Percentiles rank a stretch among this genome's conserved stretches.
phyloP scores from a whole-genome alignment of 139 green algal species.

The Haematococcus sp. region DNA sequence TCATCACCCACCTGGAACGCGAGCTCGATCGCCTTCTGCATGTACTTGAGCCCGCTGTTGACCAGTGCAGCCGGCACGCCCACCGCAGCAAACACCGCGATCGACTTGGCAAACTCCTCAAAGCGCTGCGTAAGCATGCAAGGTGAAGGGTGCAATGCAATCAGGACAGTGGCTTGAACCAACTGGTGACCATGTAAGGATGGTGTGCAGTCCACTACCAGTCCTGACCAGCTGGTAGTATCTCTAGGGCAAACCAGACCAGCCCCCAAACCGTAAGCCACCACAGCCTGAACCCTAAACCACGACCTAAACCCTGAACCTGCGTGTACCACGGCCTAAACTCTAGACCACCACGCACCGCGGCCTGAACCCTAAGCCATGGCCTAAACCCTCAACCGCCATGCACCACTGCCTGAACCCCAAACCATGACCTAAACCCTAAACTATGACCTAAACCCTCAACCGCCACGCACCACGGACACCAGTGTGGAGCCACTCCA shows the following conservation, averaged over 20 bases:
- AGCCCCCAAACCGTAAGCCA: too few species aligned
- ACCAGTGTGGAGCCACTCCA: conserved; percentile 42
- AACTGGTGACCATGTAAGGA: background rate
- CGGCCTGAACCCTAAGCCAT: too few species aligned
- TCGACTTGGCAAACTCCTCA: conserved; percentile 36
- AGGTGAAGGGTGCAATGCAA: background rate
- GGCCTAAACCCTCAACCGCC: too few species aligned
- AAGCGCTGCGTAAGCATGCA: conserved; percentile 39
- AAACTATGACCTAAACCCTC: too few species aligned
- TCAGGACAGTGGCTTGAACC: too few species aligned
- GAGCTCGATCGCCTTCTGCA: conserved; percentile 87
- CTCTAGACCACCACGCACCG: too few species aligned
- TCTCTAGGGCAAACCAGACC: too few species aligned
- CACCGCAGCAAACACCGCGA: conserved; percentile 65
- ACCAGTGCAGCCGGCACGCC: conserved; percentile 81
- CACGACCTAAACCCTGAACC: too few species aligned
- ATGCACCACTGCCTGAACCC: too few species aligned
- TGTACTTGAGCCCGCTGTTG: conserved; percentile 91
- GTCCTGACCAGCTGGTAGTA: background rate
- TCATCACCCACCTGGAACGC: conserved; percentile 47
- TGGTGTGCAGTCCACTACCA: background rate
- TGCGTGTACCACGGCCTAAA: too few species aligned
- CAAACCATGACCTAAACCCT: too few species aligned
- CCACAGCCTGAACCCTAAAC: too few species aligned
- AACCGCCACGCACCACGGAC: conserved; percentile 40